Percentiles rank a stretch among this genome's conserved stretches.
phyloP scores from a whole-genome alignment of 2,329 filamentous ascomycete genomes.

The Exophiala spinifera region DNA sequence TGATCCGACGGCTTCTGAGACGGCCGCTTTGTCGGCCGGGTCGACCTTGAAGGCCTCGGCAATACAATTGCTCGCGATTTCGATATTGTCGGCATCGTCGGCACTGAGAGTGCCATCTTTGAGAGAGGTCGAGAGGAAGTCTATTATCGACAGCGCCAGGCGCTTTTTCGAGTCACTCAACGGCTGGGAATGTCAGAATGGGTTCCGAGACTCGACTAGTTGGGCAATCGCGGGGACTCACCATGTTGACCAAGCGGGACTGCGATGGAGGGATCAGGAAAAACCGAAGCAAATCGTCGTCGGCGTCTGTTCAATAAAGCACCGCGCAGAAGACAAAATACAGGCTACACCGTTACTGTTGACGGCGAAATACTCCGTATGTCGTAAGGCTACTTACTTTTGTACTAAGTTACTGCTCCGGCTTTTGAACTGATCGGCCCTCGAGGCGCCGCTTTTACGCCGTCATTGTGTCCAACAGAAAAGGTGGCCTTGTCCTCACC shows the following conservation, averaged over 20 bases:
- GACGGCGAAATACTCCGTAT: no score
- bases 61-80: slow-evolving; percentile 92
- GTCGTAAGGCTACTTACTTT: no score
- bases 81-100: slow-evolving; percentile 90
- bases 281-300: background rate
- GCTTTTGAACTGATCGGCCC: no score
- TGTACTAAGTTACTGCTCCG: no score
- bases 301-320: no score
- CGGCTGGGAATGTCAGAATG: slow-evolving; percentile 14
- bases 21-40: slow-evolving; percentile 68
- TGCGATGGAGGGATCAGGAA: background rate
- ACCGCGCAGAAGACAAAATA: no score
- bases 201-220: no score
- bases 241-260: slow-evolving; percentile 4
- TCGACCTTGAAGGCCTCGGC: slow-evolving; percentile 94
- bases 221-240: background rate
- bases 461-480: no score
- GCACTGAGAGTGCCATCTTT: slow-evolving; percentile 82
- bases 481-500: no score
- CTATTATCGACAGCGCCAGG: slow-evolving; percentile 93
- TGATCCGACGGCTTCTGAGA: slow-evolving; percentile 73
- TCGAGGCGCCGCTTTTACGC: no score
- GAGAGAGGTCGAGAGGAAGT: slow-evolving; percentile 82
- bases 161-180: slow-evolving; percentile 66
- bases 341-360: no score